Evolutionary conservation across 495 filamentous ascomycete species (phyloP).

Genomic region (Sordaria brevicollis): DNA sequence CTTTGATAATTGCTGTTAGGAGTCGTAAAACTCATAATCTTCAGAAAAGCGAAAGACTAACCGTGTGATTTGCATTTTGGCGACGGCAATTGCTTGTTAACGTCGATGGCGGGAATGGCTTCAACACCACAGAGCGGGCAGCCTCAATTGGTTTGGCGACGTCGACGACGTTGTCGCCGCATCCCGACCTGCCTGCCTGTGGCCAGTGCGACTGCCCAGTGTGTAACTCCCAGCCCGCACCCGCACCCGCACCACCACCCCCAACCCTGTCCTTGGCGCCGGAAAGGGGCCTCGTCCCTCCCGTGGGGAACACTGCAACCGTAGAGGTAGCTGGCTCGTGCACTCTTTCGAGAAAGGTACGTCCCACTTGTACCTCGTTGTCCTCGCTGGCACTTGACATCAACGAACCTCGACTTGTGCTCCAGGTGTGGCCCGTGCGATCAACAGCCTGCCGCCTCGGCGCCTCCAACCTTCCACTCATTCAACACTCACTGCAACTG

Average conservation of each 20-base stretch:
- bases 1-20: background rate
- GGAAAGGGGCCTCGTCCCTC: background rate
- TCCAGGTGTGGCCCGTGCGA: background rate
- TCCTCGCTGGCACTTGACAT: background rate
- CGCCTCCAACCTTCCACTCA: background rate
- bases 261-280: background rate
- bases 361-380: background rate
- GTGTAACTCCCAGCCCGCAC: background rate
- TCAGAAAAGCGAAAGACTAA: slow-evolving; percentile 14
- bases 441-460: background rate
- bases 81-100: slow-evolving; percentile 16
- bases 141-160: background rate
- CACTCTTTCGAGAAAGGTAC: background rate
- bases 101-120: slow-evolving; percentile 2
- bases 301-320: background rate
- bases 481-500: background rate
- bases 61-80: slow-evolving; percentile 38
- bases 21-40: slow-evolving; percentile 19
- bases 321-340: background rate
- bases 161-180: background rate
- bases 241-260: background rate
- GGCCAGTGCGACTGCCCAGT: background rate
- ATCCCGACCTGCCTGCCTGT: background rate
- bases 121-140: background rate
- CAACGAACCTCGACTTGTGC: background rate